Conservation (phyloP, 1,139 yeast genomes). For the Candida pseudoviswanathii region DNA sequence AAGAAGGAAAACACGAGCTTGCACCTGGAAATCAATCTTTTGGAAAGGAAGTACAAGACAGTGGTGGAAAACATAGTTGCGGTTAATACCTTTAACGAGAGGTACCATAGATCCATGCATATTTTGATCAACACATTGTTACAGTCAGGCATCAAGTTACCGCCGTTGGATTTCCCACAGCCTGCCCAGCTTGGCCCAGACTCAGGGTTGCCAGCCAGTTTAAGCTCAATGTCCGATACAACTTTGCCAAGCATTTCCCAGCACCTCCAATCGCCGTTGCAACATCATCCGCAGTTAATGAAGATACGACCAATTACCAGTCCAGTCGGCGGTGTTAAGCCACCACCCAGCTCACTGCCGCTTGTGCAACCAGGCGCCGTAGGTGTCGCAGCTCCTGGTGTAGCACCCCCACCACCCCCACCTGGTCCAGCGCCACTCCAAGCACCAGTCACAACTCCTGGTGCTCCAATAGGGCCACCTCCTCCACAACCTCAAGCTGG, state of each 20-base stretch:
- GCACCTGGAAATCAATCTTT: conserved; percentile 43
- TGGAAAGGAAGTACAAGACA: conserved; percentile 63
- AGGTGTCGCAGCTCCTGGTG: conserved; percentile 6
- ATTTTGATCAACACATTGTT: conserved; percentile 49
- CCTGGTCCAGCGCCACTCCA: conserved; percentile 1
- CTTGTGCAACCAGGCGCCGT: conserved; percentile 16
- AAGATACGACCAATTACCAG: conserved; percentile 7
- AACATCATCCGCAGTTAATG: conserved; percentile 3
- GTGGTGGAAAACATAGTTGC: conserved; percentile 62
- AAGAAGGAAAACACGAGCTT: conserved; percentile 44
- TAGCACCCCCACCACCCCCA: neutral
- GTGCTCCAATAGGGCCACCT: conserved; percentile 2
- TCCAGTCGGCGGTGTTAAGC: conserved; percentile 1
- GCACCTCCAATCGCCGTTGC: conserved; percentile 13
- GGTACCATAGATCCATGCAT: conserved; percentile 54
- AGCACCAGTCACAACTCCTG: conserved; percentile 1
- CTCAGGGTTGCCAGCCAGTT: conserved; percentile 1
- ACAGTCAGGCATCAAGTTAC: conserved; percentile 67
- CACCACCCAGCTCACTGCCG: conserved; percentile 9
- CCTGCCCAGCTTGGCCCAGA: conserved; percentile 28
- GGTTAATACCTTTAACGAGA: conserved; percentile 57
- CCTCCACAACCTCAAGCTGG: neutral
- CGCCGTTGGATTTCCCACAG: conserved; percentile 59
- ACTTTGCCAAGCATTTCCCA: conserved; percentile 13
- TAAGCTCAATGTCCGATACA: conserved; percentile 5